phyloP scores from a whole-genome alignment of 331 rosid species.

The Malus hybrid region DNA sequence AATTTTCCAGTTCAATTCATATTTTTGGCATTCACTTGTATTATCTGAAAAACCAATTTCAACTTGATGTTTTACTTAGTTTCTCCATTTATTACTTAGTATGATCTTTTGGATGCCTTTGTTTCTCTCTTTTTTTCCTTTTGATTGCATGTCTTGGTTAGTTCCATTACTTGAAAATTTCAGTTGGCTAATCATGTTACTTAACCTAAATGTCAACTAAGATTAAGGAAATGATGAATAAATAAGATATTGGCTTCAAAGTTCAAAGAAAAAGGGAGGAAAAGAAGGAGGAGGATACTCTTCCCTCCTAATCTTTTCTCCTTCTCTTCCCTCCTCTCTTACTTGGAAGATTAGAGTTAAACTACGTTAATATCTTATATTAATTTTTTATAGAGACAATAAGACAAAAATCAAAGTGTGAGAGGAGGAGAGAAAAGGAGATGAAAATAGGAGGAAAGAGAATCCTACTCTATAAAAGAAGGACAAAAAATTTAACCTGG shows the following conservation, averaged over 20 bases:
- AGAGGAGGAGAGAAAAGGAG: no score
- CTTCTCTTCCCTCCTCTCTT: no score
- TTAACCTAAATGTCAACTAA: background rate
- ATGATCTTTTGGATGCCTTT: background rate
- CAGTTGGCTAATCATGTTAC: background rate
- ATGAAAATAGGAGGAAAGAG: no score
- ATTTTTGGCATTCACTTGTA: no score
- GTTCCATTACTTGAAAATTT: background rate
- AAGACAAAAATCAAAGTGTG: no score
- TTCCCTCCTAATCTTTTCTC: no score
- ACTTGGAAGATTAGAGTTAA: no score
- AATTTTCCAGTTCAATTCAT: no score
- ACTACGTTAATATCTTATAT: no score
- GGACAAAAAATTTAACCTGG: no score
- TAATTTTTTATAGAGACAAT: no score
- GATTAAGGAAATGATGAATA: background rate
- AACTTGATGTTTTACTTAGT: background rate
- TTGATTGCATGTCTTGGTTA: background rate
- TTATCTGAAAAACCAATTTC: background rate
- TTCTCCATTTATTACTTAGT: background rate
- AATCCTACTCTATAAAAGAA: background rate
- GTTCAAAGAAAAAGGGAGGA: background rate
- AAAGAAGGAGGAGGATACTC: slow-evolving; percentile 6
- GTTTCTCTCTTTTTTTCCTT: background rate
- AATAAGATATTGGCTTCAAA: slow-evolving; percentile 1